Evolutionary conservation across 495 filamentous ascomycete genomes (phyloP), one percentile per base, ranked within the genome.

Genomic region (Choiromyces venosus): DNA sequence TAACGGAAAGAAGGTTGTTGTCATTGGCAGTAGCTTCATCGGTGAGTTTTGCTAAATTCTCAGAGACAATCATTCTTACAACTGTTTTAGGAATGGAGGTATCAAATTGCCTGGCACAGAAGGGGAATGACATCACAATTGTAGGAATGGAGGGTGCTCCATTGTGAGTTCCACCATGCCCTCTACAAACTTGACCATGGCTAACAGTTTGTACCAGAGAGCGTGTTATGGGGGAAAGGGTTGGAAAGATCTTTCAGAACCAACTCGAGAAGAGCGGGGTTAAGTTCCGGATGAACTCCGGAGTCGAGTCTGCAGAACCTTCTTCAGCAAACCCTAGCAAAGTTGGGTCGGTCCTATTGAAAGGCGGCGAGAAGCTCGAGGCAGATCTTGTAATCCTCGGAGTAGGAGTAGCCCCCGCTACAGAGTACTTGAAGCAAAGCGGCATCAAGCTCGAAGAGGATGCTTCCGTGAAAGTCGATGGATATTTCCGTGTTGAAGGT

Each of bases 11-110:
- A 96, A 96, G 83, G 88, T 97, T 78, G 93, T 97, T 44, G 86
- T 99, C 25, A 88, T 99, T 71, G 95, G 95, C 29, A 91, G 88
- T 70, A 93, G 91, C 66, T 97, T 99, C 83, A 99, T 99, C 82
- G 88, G 78, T 73, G 37, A 33, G 75, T 71, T 10, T 56, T 21
- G 36, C 33, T 29, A 25, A 40, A 29, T 9, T 14, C 37, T 21
- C 21, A 8, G 5, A 56, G 18, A n/a, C 37, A n/a, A 67, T 40
- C 19, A 21, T 38, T 29, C 66, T 73, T 39, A 75, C 52, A n/a
- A 37, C 38, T 25, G n/a, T n/a, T 66, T 46, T 72, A 71, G 90
- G 95, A 46, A 96, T 99, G 94, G 95, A 99, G 83, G 87, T 97
- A 37, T 92, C 90, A 56, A 97, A 94, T 68, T 88, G 88, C 42